phyloP scores from a whole-genome alignment of 768 basidiomycete species.

The Boletus barrowsii region DNA sequence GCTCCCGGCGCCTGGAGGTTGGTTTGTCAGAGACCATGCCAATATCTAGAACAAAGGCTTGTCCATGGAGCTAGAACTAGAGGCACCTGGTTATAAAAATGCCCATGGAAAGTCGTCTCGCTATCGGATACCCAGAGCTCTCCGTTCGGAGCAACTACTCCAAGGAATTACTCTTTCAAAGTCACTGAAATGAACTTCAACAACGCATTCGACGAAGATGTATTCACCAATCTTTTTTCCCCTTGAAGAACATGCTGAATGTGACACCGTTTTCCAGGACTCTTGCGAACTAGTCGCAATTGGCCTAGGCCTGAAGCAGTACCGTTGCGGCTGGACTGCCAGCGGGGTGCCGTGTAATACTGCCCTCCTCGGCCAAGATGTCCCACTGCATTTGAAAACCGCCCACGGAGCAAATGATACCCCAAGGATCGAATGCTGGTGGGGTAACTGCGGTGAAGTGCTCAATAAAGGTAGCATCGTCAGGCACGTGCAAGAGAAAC shows the following conservation, averaged over 20 bases:
- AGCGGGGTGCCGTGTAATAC: slow-evolving; percentile 12
- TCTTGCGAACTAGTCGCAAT: slow-evolving; percentile 7
- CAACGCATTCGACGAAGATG: slow-evolving; percentile 10
- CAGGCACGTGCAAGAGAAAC: slow-evolving; percentile 25
- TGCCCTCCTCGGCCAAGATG: slow-evolving; percentile 12
- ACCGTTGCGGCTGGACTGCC: slow-evolving; percentile 10
- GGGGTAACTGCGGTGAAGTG: slow-evolving; percentile 16
- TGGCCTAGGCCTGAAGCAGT: background rate
- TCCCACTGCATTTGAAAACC: slow-evolving; percentile 14
- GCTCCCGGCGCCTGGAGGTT: slow-evolving; percentile 12
- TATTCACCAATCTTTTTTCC: background rate
- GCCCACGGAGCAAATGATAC: slow-evolving; percentile 5
- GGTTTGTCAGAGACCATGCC: slow-evolving; percentile 17
- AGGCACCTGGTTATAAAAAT: slow-evolving; percentile 13
- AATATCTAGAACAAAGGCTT: slow-evolving; percentile 2
- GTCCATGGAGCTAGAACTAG: slow-evolving; percentile 1
- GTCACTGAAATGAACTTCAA: slow-evolving; percentile 9
- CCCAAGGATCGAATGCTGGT: slow-evolving; percentile 9
- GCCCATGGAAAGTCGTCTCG: background rate
- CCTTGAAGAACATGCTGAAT: background rate
- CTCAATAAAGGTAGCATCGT: slow-evolving; percentile 14
- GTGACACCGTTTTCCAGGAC: slow-evolving; percentile 2
- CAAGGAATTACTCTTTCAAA: background rate
- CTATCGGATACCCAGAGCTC: background rate
- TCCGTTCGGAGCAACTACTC: background rate